A percentile compares a stretch with the other conserved stretches of the same genome.
Conservation (phyloP, 2,329 filamentous ascomycete genomes). For the Fusarium irregulare region DNA sequence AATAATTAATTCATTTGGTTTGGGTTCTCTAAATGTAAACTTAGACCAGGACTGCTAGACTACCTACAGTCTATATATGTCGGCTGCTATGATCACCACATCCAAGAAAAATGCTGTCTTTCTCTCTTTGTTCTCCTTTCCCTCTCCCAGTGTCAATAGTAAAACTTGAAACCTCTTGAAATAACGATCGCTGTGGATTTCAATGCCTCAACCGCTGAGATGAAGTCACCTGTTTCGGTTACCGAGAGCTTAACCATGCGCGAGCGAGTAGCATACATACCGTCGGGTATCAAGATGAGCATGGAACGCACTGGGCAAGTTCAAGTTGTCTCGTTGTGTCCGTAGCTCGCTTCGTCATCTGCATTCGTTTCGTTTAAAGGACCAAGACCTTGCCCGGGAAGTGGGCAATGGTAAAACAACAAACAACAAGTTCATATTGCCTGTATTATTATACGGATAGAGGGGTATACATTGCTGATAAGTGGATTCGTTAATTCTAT, state of each 20-base stretch:
- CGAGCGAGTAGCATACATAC: background rate
- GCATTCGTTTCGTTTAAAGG: background rate
- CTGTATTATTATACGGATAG: slow-evolving; percentile 7
- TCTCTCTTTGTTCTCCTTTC: background rate
- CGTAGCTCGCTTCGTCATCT: slow-evolving; percentile 3
- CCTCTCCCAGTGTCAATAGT: background rate
- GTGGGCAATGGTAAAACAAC: slow-evolving; percentile 1
- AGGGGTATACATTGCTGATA: slow-evolving; percentile 7
- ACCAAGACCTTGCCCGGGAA: background rate
- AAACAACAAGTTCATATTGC: background rate
- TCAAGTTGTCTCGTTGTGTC: background rate
- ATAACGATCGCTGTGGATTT: background rate
- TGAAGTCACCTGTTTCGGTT: background rate
- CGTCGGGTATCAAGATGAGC: background rate
- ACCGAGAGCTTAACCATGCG: background rate
- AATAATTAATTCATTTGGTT: slow-evolving; percentile 1
- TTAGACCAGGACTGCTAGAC: background rate
- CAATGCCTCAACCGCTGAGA: background rate
- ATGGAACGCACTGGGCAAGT: background rate
- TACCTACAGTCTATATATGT: background rate
- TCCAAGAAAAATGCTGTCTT: background rate
- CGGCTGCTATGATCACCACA: background rate
- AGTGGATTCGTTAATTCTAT: background rate
- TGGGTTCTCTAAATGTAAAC: background rate
- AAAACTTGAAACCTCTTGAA: background rate